A percentile compares a stretch with the other conserved stretches of the same genome.
Conservation (phyloP, 306 rosid genomes). For the Dalbergia cochinchinensis region DNA sequence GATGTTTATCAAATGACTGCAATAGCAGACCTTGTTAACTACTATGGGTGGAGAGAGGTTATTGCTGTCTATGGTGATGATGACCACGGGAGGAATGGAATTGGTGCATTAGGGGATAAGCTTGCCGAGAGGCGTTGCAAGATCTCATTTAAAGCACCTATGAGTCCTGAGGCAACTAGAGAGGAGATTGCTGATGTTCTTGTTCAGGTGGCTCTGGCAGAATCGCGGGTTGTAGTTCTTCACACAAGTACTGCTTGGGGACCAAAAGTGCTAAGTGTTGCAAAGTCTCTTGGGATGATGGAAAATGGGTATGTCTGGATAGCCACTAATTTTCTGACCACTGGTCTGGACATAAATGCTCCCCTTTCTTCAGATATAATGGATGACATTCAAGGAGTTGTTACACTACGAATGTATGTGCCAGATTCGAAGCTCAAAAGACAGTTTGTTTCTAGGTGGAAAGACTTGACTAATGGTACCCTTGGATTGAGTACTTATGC, state of each 20-base stretch:
- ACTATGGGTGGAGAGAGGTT: slow-evolving; percentile 86
- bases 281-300: slow-evolving; percentile 85
- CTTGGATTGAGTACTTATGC: slow-evolving; percentile 75
- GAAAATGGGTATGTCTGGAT: slow-evolving; percentile 94
- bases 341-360: slow-evolving; percentile 59
- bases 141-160: slow-evolving; percentile 85
- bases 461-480: slow-evolving; percentile 64
- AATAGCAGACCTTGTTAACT: slow-evolving; percentile 74
- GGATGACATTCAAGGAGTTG: slow-evolving; percentile 77
- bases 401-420: slow-evolving; percentile 71
- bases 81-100: slow-evolving; percentile 93
- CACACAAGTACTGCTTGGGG: slow-evolving; percentile 69
- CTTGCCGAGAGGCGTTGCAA: slow-evolving; percentile 86
- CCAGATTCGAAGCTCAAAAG: slow-evolving; percentile 77
- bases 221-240: slow-evolving; percentile 84
- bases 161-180: slow-evolving; percentile 58
- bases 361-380: slow-evolving; percentile 55
- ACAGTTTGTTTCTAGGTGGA: slow-evolving; percentile 78
- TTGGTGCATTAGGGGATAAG: slow-evolving; percentile 73
- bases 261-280: slow-evolving; percentile 66
- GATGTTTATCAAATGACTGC: slow-evolving; percentile 91
- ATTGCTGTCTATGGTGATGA: slow-evolving; percentile 88
- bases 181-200: slow-evolving; percentile 75
- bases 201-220: slow-evolving; percentile 78
- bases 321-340: slow-evolving; percentile 75